Conservation (phyloP, 768 basidiomycete species). For the Chalciporus chontae region DNA sequence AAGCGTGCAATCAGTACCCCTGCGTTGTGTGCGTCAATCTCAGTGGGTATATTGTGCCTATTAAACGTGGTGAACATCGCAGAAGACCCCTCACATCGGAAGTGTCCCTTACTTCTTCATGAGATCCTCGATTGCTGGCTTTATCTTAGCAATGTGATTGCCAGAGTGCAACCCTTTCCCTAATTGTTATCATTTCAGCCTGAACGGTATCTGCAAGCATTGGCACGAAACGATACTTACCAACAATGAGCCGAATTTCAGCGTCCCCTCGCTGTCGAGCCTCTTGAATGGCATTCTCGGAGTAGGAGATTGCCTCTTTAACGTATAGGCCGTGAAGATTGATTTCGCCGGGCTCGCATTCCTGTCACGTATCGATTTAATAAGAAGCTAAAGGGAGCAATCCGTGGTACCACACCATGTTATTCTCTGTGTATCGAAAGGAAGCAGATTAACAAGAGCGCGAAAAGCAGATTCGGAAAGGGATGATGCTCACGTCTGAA, state of each 20-base stretch:
- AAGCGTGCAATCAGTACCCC: slow-evolving; percentile 80
- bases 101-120: slow-evolving; percentile 63
- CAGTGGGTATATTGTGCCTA: slow-evolving; percentile 70
- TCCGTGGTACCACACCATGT: slow-evolving; percentile 44
- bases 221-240: slow-evolving; percentile 38
- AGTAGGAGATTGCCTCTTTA: slow-evolving; percentile 79
- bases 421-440: slow-evolving; percentile 59
- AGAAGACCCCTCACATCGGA: neutral
- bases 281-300: slow-evolving; percentile 65
- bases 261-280: slow-evolving; percentile 61
- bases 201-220: neutral
- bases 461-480: neutral
- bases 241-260: slow-evolving; percentile 80
- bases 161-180: slow-evolving; percentile 87
- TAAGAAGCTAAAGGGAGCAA: neutral
- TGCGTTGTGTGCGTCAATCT: slow-evolving; percentile 74
- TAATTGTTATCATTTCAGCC: slow-evolving; percentile 19
- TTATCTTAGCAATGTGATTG: slow-evolving; percentile 77
- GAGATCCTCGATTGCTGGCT: slow-evolving; percentile 85
- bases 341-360: slow-evolving; percentile 69
- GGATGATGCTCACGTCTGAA: slow-evolving; percentile 50
- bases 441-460: neutral
- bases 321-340: slow-evolving; percentile 93
- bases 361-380: slow-evolving; percentile 33
- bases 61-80: neutral